These are phyloP conservation scores for Venturia carpophila DNA, from an alignment of 2,329 filamentous ascomycete species.

Conservation along the genomic window DNA sequence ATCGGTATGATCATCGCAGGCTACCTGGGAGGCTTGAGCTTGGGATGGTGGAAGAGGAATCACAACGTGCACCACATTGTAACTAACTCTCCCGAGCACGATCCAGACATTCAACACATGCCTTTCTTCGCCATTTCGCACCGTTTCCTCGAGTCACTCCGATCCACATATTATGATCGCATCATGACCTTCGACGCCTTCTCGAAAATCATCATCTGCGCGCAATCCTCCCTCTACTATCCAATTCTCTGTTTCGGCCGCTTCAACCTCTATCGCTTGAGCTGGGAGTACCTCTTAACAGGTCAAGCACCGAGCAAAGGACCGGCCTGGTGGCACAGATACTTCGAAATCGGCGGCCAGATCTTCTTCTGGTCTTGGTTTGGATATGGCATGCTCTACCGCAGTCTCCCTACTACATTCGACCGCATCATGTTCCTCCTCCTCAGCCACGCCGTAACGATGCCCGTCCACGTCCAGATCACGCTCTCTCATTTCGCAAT, in stretches of 20 bases:
- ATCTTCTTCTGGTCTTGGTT: conserved; percentile 60
- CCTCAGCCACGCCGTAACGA: conserved; percentile 56
- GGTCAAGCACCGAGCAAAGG: conserved; percentile 49
- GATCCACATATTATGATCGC: conserved; percentile 59
- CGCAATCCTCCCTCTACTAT: conserved; percentile 62
- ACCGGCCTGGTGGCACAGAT: conserved; percentile 60
- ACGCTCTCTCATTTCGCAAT: conserved; percentile 67
- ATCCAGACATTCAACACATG: conserved; percentile 80
- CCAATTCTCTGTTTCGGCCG: conserved; percentile 59
- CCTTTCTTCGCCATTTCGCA: conserved; percentile 62
- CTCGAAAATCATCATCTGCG: conserved; percentile 51
- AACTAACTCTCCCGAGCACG: conserved; percentile 90
- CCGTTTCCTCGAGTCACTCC: conserved; percentile 56
- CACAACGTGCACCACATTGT: conserved; percentile 97
- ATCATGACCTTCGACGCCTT: conserved; percentile 55
- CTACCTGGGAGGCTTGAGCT: conserved; percentile 77
- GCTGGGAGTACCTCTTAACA: conserved; percentile 56
- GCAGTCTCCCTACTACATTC: conserved; percentile 49
- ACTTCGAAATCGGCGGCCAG: conserved; percentile 57
- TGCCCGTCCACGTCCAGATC: conserved; percentile 64
- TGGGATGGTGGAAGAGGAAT: conserved; percentile 95
- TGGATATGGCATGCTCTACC: conserved; percentile 57
- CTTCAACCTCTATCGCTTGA: conserved; percentile 64
- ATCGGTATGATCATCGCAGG: conserved; percentile 89
- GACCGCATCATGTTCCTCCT: conserved; percentile 55